Base-by-base conservation (phyloP, 2,329 filamentous ascomycete species). In the Aspergillus japonicus region DNA sequence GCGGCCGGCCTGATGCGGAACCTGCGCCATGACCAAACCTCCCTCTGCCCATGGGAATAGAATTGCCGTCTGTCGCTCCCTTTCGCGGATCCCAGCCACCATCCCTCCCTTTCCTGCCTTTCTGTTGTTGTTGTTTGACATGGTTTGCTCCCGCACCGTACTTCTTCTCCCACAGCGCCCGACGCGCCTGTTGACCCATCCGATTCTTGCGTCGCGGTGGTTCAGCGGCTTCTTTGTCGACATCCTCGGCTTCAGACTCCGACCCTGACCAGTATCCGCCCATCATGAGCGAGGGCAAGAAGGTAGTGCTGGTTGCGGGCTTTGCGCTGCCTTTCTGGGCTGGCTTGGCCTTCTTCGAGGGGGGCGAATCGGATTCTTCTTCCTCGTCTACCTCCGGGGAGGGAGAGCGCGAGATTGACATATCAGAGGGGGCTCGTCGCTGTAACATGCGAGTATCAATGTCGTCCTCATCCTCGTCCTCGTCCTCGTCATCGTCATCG, bases 261-360 rank as follows among this genome's bases (percentile, higher is more conserved):
- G 83, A 85, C 47, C 85, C 86, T n/a, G 85, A 87, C 71, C 83
- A 82, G 73, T 88, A 89, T 44, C 84, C 84, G 16, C 81, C 84
- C 72, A 85, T 82, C 57, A 81, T 84, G 11, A 89, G 79, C 2
- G 85, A 85, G 0, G 86, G 86, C 16, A 89, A 73, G 73, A 88
- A 88, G 2, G 82, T 81, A 0, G 85, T 86, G 57, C 71, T 68
- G 39, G 58, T 65, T 44, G 67, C 67, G 8, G 65, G 66, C 16
- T 58, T 50, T 14, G 64, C 55, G 4, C 65, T 71, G 29, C 60
- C 29, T 64, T 71, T 72, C 11, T 73, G 71, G 42, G 67, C 33
- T 59, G 56, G 47, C 14, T 66, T 66, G 11, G 51, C 21, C 42
- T 66, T 66, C 35, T 66, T 66, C 1, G 57, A 19, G 2, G 61